Conservation (phyloP, 768 basidiomycete species). For the Rhodotorula babjevae region DNA sequence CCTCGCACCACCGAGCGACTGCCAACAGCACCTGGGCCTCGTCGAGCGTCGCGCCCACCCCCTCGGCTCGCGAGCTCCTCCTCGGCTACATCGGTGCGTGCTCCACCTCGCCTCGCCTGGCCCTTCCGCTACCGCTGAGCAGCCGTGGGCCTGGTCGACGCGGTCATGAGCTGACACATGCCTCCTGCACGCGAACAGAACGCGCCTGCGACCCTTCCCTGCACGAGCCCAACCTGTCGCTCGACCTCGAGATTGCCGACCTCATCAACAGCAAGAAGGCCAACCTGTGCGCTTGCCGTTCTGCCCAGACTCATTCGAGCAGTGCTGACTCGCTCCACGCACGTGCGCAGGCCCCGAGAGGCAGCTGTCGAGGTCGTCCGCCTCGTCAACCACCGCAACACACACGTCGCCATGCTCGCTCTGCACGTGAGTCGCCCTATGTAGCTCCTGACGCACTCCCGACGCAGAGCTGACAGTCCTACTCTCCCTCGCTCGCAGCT, state of each 20-base stretch:
- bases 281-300: slow-evolving; percentile 61
- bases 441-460: no score
- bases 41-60: background rate
- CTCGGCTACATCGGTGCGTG: slow-evolving; percentile 31
- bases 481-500: slow-evolving; percentile 47
- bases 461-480: background rate
- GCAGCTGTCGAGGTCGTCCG: slow-evolving; percentile 78
- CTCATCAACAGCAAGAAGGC: slow-evolving; percentile 92
- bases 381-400: slow-evolving; percentile 85
- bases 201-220: slow-evolving; percentile 81
- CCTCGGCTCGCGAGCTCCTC: slow-evolving; percentile 20
- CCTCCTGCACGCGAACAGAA: slow-evolving; percentile 44
- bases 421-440: slow-evolving; percentile 55
- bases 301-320: background rate
- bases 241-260: slow-evolving; percentile 89
- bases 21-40: slow-evolving; percentile 7
- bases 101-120: background rate
- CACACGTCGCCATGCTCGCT: slow-evolving; percentile 80
- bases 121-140: background rate
- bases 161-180: background rate
- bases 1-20: slow-evolving; percentile 24
- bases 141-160: no score
- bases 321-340: slow-evolving; percentile 6
- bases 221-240: slow-evolving; percentile 82
- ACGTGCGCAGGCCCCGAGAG: slow-evolving; percentile 68